Conservation (phyloP, 2,329 filamentous ascomycete genomes). For the Paraconiothyrium sp. region DNA sequence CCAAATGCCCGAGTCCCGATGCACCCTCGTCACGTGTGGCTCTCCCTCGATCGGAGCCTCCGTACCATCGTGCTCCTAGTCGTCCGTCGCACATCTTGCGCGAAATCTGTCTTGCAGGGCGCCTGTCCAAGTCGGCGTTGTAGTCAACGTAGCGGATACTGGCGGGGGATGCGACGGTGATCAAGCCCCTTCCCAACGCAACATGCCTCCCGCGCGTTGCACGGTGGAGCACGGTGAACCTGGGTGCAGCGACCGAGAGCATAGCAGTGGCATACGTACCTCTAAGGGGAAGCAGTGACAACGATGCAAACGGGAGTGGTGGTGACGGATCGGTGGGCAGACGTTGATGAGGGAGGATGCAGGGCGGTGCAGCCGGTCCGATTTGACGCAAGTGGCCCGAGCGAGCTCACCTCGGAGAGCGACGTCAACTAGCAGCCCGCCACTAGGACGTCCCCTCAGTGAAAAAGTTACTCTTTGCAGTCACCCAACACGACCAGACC, state of each 20-base stretch:
- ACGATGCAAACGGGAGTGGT: constrained; percentile 6
- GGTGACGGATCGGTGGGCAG: constrained; percentile 7
- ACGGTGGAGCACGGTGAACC: constrained; percentile 18
- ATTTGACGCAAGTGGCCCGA: constrained; percentile 9
- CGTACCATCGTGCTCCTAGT: constrained; percentile 2
- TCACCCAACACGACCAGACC: constrained; percentile 7
- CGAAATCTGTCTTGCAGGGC: constrained; percentile 2
- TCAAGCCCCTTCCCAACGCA: constrained; percentile 1
- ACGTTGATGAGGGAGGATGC: constrained; percentile 11
- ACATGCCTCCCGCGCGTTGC: constrained; percentile 12
- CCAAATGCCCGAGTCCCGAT: constrained; percentile 1
- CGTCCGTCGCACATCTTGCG: background rate
- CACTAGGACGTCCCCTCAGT: background rate
- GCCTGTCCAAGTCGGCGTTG: constrained; percentile 1
- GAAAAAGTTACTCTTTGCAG: constrained; percentile 10
- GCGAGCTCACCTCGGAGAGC: constrained; percentile 5
- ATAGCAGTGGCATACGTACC: constrained; percentile 21
- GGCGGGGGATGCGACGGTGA: constrained; percentile 6
- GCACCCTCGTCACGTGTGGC: constrained; percentile 5
- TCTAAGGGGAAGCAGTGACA: constrained; percentile 3
- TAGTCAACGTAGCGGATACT: constrained; percentile 4
- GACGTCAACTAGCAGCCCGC: constrained; percentile 4
- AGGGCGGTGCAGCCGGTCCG: constrained; percentile 5
- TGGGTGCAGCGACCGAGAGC: background rate
- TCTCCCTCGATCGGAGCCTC: background rate